Base-by-base conservation (phyloP, 2,329 filamentous ascomycete species). In the Anthostomella pinea region DNA sequence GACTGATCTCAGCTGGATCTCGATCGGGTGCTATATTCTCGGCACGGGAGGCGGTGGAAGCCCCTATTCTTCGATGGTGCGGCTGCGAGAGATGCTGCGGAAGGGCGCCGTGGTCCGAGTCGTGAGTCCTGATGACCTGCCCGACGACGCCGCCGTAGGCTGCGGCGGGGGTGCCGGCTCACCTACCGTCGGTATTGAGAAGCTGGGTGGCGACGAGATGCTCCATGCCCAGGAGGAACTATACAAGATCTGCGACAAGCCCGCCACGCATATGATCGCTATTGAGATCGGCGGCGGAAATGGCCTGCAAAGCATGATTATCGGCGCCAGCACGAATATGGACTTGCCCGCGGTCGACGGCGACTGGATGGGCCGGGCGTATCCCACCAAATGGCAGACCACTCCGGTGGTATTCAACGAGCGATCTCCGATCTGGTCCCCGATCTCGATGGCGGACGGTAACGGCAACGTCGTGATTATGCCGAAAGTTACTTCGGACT, bases 221-320 rank as follows among this genome's bases (percentile, higher is more conserved):
- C 60, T 70, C 25, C 58, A 76, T 31, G 64, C 72, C 3, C 72
- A 75, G 40, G 47, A 51, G 1, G 75, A 75, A 49, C 62, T 83
- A 8, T 77, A 73, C 56, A 69, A 72, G 30, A 35, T 53, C 29
- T 69, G 72, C 23, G 54, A 58, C 11, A 53, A 31, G 17, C 33
- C 56, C 1, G 69, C 75, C 15, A 73, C 78, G 14, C 74, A 77
- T 23, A 73, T 83, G 43, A 76, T 84, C 43, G 70, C 76, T 1
- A 57, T 83, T 8, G 81, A 85, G 49, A 81, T 85, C 35, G 81
- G 81, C n/a, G 81, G 81, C 6, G 72, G 71, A 4, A 85, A 85
- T 45, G 79, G 80, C 1, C 62, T 83, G 7, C 71, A 78, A 45
- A 70, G 73, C 7, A 63, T 82, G 58, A 66, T 79, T 4, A 58